These are phyloP conservation scores for Colletotrichum sidae DNA, from an alignment of 2,329 filamentous ascomycete genomes.

Conservation along the genomic window DNA sequence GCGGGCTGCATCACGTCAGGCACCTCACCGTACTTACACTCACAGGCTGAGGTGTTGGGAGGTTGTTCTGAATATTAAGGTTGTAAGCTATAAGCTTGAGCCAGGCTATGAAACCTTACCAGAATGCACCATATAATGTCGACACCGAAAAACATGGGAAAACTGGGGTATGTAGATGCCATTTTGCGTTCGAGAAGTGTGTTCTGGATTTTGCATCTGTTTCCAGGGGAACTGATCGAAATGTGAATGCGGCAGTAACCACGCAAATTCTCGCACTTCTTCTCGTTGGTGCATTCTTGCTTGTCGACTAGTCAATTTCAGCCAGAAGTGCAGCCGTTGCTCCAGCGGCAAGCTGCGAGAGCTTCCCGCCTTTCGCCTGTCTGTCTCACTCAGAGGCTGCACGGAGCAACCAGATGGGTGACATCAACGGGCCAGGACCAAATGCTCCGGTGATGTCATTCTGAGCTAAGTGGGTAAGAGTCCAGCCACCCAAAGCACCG, in stretches of 20 bases:
- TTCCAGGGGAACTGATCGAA: too few species aligned
- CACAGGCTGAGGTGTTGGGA: too few species aligned
- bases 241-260: not conserved
- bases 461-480: constrained; percentile 20
- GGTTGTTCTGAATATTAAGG: constrained; percentile 35
- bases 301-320: not conserved
- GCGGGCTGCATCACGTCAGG: too few species aligned
- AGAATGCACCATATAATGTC: not conserved
- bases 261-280: not conserved
- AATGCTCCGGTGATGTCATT: constrained; percentile 41
- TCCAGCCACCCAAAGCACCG: constrained; percentile 29
- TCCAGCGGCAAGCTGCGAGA: constrained; percentile 14
- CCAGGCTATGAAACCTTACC: constrained; percentile 30
- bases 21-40: too few species aligned
- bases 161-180: constrained; percentile 14
- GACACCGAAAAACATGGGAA: constrained; percentile 6
- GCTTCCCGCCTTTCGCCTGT: constrained; percentile 1
- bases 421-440: constrained; percentile 30
- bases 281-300: not conserved
- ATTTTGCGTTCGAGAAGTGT: constrained; percentile 11
- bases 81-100: constrained; percentile 32
- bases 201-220: too few species aligned
- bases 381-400: constrained; percentile 10
- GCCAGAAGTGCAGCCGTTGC: not conserved
- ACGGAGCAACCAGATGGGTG: constrained; percentile 1